Percentiles rank a stretch among this genome's conserved stretches.
Evolutionary conservation across 179 eudicot genomes (phyloP).

Genomic region (Silene noctiflora): DNA sequence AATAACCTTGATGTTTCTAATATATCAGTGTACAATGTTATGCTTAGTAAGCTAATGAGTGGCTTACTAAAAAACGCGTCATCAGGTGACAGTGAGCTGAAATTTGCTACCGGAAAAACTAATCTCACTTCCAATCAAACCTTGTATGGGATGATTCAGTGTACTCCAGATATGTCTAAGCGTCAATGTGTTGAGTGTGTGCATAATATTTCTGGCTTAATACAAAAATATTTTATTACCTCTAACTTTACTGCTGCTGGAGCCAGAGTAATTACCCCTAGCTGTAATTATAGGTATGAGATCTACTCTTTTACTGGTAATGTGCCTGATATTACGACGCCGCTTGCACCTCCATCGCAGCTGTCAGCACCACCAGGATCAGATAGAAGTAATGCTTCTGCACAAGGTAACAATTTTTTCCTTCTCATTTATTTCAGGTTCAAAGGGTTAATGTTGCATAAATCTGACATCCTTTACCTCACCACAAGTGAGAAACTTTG

Average conservation of each 20-base stretch:
- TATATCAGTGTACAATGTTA: constrained; percentile 16
- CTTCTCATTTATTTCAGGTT: too few species aligned
- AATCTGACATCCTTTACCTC: too few species aligned
- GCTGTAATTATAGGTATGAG: constrained; percentile 27
- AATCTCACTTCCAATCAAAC: constrained; percentile 5
- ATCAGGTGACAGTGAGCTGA: constrained; percentile 26
- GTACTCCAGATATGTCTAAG: constrained; percentile 40
- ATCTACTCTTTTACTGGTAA: constrained; percentile 16
- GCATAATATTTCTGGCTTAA: background rate
- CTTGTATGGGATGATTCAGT: constrained; percentile 42
- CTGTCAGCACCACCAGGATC: constrained; percentile 9
- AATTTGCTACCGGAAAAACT: constrained; percentile 30
- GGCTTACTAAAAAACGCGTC: constrained; percentile 26
- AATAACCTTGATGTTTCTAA: background rate
- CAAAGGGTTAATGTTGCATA: too few species aligned
- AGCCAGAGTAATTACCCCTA: constrained; percentile 8
- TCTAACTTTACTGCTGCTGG: constrained; percentile 23
- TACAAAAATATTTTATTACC: background rate
- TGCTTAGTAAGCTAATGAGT: constrained; percentile 20
- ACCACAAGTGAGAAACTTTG: too few species aligned
- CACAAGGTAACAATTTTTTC: too few species aligned
- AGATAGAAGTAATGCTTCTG: background rate
- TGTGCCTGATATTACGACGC: constrained; percentile 9
- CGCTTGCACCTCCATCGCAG: constrained; percentile 5
- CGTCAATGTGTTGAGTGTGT: constrained; percentile 27